phyloP scores from a whole-genome alignment of 2,329 filamentous ascomycete genomes.

The Chrysosphaeria jannelii region DNA sequence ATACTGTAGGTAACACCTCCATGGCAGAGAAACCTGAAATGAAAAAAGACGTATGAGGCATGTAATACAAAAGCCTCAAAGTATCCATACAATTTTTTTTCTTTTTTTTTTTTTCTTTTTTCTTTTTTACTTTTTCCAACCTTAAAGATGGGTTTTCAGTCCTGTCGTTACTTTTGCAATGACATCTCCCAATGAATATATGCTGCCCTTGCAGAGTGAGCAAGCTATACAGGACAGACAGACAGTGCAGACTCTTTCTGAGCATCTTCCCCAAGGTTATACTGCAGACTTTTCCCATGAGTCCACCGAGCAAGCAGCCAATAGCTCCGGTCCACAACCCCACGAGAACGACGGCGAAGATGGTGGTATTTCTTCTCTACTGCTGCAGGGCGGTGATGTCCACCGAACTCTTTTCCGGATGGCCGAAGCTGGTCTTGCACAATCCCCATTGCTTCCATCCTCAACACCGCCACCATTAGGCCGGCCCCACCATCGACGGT shows the following conservation, averaged over 20 bases:
- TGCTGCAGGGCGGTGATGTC: conserved; percentile 46
- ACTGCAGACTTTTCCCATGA: conserved; percentile 8
- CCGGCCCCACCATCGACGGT: conserved; percentile 12
- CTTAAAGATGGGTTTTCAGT: neutral
- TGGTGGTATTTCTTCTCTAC: conserved; percentile 18
- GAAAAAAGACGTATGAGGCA: too few species aligned
- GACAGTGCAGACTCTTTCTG: conserved; percentile 6
- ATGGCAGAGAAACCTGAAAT: too few species aligned
- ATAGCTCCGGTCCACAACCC: neutral
- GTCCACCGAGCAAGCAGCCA: neutral
- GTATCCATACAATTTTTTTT: neutral
- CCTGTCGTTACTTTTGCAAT: neutral
- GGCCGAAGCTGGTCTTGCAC: conserved; percentile 17
- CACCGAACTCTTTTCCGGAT: conserved; percentile 53
- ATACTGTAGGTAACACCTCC: too few species aligned
- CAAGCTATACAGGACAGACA: too few species aligned
- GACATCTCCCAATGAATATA: neutral
- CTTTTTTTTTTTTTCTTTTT: neutral
- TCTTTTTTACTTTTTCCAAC: neutral
- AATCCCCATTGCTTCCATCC: conserved; percentile 3
- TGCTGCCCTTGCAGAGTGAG: too few species aligned
- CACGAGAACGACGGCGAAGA: neutral
- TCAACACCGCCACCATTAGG: neutral
- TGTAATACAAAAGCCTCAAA: too few species aligned
- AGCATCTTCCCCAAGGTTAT: conserved; percentile 9